Evolutionary conservation across 2,329 filamentous ascomycete species (phyloP).

Genomic region (Aspergillus piperis): DNA sequence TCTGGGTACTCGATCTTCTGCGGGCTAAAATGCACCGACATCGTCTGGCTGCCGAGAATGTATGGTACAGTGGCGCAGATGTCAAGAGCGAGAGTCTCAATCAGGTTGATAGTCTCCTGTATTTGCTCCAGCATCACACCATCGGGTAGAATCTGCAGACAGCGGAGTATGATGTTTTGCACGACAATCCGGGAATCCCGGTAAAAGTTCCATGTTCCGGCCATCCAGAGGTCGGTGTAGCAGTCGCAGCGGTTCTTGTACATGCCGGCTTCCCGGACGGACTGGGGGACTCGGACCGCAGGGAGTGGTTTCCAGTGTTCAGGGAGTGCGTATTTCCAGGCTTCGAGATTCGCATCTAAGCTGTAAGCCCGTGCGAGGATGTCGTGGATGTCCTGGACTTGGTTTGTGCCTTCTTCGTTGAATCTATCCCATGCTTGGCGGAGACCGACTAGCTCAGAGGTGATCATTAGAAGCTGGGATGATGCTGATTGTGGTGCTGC

Average conservation of each 20-base stretch:
- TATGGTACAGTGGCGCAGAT: constrained; percentile 32
- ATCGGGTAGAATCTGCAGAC: constrained; percentile 21
- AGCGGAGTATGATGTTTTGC: constrained; percentile 31
- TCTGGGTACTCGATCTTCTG: constrained; percentile 27
- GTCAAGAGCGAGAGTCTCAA: constrained; percentile 25
- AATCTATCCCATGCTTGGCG: constrained; percentile 26
- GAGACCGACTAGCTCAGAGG: constrained; percentile 27
- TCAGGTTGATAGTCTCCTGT: constrained; percentile 4
- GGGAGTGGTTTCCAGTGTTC: constrained; percentile 25
- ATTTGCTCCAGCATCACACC: constrained; percentile 6
- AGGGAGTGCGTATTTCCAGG: constrained; percentile 29
- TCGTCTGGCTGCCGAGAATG: constrained; percentile 29
- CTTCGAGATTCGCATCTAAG: constrained; percentile 25
- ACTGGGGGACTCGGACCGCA: constrained; percentile 27
- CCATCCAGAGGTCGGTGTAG: constrained; percentile 33
- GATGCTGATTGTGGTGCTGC: constrained; percentile 19
- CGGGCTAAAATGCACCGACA: constrained; percentile 23
- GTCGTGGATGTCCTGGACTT: constrained; percentile 11
- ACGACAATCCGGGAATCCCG: constrained; percentile 32
- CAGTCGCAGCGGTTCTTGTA: constrained; percentile 32
- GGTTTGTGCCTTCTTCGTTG: not conserved
- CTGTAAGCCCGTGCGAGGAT: constrained; percentile 23
- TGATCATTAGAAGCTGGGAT: constrained; percentile 22
- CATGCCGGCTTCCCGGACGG: constrained; percentile 29
- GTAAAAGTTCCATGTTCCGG: constrained; percentile 32